phyloP scores from a whole-genome alignment of 1,139 yeast genomes.

The Yamadazyma kanchanaburiensis region DNA sequence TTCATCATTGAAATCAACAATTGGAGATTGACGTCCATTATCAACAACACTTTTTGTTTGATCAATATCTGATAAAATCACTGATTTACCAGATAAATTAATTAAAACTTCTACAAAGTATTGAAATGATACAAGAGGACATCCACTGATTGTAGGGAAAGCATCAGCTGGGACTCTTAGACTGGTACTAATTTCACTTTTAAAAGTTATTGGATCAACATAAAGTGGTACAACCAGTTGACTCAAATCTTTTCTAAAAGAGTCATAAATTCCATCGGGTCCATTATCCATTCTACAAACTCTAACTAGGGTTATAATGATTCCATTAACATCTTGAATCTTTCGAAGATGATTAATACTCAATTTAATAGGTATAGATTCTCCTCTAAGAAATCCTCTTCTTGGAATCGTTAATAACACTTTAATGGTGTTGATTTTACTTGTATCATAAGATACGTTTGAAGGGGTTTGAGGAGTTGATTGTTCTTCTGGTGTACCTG shows the following conservation, averaged over 20 bases:
- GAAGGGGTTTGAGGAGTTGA: slow-evolving; percentile 8
- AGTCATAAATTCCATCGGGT: slow-evolving; percentile 61
- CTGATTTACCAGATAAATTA: slow-evolving; percentile 52
- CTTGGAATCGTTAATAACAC: slow-evolving; percentile 59
- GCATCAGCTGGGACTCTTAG: slow-evolving; percentile 79
- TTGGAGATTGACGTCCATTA: slow-evolving; percentile 13
- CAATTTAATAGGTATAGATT: slow-evolving; percentile 67
- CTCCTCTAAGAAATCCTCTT: slow-evolving; percentile 77
- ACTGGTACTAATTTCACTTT: slow-evolving; percentile 58
- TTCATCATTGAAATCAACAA: slow-evolving; percentile 12
- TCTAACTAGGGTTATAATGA: slow-evolving; percentile 75
- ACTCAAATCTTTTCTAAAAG: slow-evolving; percentile 79
- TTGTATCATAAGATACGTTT: slow-evolving; percentile 5
- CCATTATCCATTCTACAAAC: slow-evolving; percentile 75
- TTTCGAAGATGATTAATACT: slow-evolving; percentile 66
- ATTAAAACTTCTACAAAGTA: slow-evolving; percentile 81
- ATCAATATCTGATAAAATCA: slow-evolving; percentile 26
- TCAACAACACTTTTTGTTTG: slow-evolving; percentile 8
- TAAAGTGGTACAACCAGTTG: slow-evolving; percentile 78
- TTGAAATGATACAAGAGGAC: slow-evolving; percentile 75
- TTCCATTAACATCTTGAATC: slow-evolving; percentile 70
- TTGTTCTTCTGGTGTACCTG: not conserved
- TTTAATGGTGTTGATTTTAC: slow-evolving; percentile 36
- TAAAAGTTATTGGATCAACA: slow-evolving; percentile 64
- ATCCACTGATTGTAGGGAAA: slow-evolving; percentile 77